Conservation (phyloP, 129 eudicot species). For the Pseudognaphalium luteoalbum region DNA sequence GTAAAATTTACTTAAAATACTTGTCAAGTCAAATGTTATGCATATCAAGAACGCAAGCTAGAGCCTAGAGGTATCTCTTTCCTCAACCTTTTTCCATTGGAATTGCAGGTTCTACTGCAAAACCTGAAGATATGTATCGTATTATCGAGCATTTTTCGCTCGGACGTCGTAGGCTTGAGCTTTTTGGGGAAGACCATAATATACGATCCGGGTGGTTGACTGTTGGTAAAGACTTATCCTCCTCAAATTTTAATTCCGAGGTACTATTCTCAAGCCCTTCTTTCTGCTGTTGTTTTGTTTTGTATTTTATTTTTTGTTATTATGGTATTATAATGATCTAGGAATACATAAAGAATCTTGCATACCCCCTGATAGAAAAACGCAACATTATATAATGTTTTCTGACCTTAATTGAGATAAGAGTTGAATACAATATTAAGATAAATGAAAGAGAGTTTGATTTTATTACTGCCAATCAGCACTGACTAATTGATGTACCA, state of each 20-base stretch:
- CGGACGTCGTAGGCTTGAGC: conserved; percentile 92
- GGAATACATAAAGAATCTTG: background rate
- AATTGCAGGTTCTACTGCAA: conserved; percentile 87
- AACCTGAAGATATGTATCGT: conserved; percentile 99
- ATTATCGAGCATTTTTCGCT: conserved; percentile 95
- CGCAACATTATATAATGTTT: background rate
- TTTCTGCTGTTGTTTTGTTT: background rate
- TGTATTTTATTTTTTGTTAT: background rate
- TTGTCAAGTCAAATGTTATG: background rate
- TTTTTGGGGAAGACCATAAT: conserved; percentile 81
- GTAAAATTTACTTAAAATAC: conserved; percentile 7
- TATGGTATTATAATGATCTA: background rate
- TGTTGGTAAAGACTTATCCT: conserved; percentile 88
- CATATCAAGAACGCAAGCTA: background rate
- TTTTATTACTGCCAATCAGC: background rate
- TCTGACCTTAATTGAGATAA: background rate
- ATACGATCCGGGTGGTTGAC: conserved; percentile 98
- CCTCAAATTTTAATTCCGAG: conserved; percentile 85
- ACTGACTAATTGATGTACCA: background rate
- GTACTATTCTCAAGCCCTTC: conserved; percentile 33
- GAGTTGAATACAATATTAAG: conserved; percentile 22
- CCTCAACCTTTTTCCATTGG: background rate
- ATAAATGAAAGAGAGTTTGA: background rate
- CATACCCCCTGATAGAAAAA: background rate
- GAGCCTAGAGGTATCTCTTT: conserved; percentile 3